Percentiles rank a stretch among this genome's conserved stretches.
phyloP scores from a whole-genome alignment of 2,329 filamentous ascomycete species.

The Arthrobotrys sphaeroides region DNA sequence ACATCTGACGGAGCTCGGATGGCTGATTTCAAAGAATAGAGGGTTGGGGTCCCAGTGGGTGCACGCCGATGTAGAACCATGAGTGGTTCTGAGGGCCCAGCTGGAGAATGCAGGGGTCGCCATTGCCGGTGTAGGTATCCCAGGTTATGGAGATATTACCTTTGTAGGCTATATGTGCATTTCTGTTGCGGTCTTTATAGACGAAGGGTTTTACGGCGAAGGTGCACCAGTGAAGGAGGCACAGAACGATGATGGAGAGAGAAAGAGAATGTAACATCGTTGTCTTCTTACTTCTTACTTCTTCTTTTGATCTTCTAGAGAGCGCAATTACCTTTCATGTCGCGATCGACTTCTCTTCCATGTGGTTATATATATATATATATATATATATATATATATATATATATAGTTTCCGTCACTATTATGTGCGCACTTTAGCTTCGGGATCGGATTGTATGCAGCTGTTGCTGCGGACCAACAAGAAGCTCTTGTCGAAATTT shows the following conservation, averaged over 20 bases:
- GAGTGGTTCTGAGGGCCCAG: conserved; percentile 16
- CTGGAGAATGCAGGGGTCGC: conserved; percentile 9
- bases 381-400: no score
- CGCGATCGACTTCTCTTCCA: no score
- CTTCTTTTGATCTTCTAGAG: no score
- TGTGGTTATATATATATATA: no score
- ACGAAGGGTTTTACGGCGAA: background rate
- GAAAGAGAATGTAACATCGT: background rate
- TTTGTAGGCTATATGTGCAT: conserved; percentile 14
- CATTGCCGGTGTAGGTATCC: background rate
- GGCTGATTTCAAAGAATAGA: conserved; percentile 1
- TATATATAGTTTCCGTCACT: no score
- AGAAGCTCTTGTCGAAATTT: no score
- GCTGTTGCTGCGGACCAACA: no score
- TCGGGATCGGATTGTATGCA: no score
- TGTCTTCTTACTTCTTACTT: no score
- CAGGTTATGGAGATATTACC: conserved; percentile 11
- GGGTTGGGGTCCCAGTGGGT: conserved; percentile 23
- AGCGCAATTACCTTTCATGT: no score
- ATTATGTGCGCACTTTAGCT: no score
- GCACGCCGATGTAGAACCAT: conserved; percentile 14
- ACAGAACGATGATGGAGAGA: background rate
- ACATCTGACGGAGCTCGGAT: conserved; percentile 1
- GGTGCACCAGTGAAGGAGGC: background rate
- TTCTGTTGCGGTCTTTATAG: conserved; percentile 5